Evolutionary conservation across 768 basidiomycete species (phyloP), one percentile per base, ranked within the genome.

Genomic region (Tylopilus subfusipes): DNA sequence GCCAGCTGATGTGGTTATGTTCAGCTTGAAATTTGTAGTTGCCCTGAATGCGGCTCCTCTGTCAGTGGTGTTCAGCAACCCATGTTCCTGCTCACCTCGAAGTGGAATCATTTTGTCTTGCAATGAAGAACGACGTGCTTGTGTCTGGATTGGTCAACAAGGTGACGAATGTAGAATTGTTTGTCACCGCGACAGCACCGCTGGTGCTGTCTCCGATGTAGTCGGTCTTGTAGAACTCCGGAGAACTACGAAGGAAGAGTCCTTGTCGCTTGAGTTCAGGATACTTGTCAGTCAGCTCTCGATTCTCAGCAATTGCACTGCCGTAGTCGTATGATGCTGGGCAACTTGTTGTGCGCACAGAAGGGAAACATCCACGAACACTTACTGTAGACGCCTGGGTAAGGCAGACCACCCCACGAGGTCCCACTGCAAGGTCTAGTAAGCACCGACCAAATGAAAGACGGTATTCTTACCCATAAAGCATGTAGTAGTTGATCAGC

Each of bases 401-500:
- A 88, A 2, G 91, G 86, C 40, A 93, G 74, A 11, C 78, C 86
- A 38, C 88, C 91, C 89, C 90, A 93, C 13, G 86, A 90, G 1
- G 91, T 93, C 22, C 91, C 90, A 9, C 90, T 90, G 54, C 47
- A 46, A 60, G 22, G 21, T 36, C 19, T 19, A 14, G 10, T 63
- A 22, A 61, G 56, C 21, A 11, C 24, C 0, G 18, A 3, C 38
- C 42, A 34, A 38, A n/a, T 10, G 22, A 52, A 39, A 34, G 36
- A 36, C 30, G 9, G 31, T 14, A 7, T 50, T 25, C 72, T 25
- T 65, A 86, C 86, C 86, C 90, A 61, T 83, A 90, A 50, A 90
- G 60, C 92, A 93, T 93, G 69, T 93, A 93, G 57, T 88, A 89
- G 62, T 82, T 90, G 54, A 92, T 82, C 42, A 93, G 62, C 63